Evolutionary conservation across 345 rosid genomes (phyloP), one percentile per base, ranked within the genome.

Genomic region (Turnera subulata): DNA sequence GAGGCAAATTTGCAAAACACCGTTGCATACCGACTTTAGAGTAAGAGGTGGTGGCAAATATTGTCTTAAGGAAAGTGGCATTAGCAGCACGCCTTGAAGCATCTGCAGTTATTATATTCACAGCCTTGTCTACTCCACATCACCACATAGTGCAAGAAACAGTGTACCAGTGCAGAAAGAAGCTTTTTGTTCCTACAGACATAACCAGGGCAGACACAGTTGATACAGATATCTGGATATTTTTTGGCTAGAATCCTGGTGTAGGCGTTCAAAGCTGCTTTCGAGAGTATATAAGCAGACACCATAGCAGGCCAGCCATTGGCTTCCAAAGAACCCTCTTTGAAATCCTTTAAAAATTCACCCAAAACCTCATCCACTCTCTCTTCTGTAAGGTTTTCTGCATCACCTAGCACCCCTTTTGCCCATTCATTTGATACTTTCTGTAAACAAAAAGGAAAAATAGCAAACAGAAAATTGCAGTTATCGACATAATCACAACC

Each of bases 231-330:
- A 18, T 50, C n/a, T 1, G 65, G 58, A 40, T 63, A 15, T 26
- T 53, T 72, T 48, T 58, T 58, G 35, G 78, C 73, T 16, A 78
- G 55, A 47, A 78, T 45, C 63, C 73, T 72, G 1, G 78, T 69
- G 50, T 62, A 65, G 11, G 75, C 73, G 11, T 75, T 72, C 46
- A 69, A 1, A 17, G 73, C 59, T 11, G 66, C 71, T 61, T 75
- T 78, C 5, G 59, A 69, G 26, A 69, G 11, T 3, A 4, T 38
- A 45, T 74, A 71, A 1, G 77, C 77, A 0, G 79, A 62, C 5
- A 59, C 2, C n/a, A 9, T n/a, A 4, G 20, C 23, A 8, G 73
- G 68, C 79, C 82, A 75, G 1, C 77, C 75, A 35, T 69, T 69
- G 3, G 29, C 32, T 39, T 32, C 75, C 26, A 57, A 13, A 0